phyloP scores from a whole-genome alignment of 768 basidiomycete species.

The Mycena galopus region DNA sequence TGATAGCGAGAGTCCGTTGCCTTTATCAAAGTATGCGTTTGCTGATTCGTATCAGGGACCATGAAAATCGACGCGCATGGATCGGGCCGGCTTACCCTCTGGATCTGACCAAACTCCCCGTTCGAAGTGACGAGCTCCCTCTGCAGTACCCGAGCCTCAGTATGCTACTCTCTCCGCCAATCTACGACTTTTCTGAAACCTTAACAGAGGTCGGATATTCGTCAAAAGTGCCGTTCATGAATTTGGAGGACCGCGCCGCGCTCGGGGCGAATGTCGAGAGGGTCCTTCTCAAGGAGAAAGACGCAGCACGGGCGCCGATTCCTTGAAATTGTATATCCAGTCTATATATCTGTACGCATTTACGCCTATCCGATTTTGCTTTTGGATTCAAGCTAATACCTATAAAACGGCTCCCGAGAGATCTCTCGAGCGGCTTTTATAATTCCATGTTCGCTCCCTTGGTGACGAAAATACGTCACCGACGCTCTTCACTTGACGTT shows the following conservation, averaged over 20 bases:
- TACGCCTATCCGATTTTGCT: no score
- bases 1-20: slow-evolving; percentile 60
- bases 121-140: slow-evolving; percentile 65
- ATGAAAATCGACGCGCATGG: slow-evolving; percentile 79
- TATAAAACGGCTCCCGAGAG: no score
- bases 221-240: slow-evolving; percentile 59
- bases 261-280: slow-evolving; percentile 75
- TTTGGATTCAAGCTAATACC: no score
- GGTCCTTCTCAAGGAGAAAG: slow-evolving; percentile 69
- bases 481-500: no score
- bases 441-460: no score
- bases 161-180: slow-evolving; percentile 36
- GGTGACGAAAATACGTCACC: no score
- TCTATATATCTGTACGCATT: neutral
- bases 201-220: slow-evolving; percentile 78
- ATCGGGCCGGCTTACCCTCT: slow-evolving; percentile 80
- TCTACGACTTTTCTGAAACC: neutral
- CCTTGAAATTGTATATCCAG: slow-evolving; percentile 31
- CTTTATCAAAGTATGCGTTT: neutral
- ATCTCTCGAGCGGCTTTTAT: no score
- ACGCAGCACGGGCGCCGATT: slow-evolving; percentile 74
- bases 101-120: slow-evolving; percentile 68
- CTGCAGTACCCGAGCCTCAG: slow-evolving; percentile 77
- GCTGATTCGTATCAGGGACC: slow-evolving; percentile 62
- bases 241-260: slow-evolving; percentile 71